phyloP scores from a whole-genome alignment of 2,329 filamentous ascomycete genomes.

The Waltergamsia citrina region DNA sequence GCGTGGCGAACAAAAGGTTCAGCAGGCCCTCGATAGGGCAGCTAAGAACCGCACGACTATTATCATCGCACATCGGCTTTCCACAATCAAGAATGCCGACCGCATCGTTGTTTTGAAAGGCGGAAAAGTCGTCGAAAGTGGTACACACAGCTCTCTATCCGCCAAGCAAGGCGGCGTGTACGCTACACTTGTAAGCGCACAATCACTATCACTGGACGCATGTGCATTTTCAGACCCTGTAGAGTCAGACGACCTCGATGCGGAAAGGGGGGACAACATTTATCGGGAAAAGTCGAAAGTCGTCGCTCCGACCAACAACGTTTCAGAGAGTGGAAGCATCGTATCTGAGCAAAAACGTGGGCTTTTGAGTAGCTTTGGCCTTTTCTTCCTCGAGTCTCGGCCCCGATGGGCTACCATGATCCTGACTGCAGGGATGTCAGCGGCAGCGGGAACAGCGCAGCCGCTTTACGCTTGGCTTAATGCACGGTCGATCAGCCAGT shows the following conservation, averaged over 20 bases:
- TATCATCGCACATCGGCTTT: slow-evolving; percentile 45
- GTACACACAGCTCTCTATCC: slow-evolving; percentile 47
- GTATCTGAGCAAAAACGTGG: too few species aligned
- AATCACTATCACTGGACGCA: too few species aligned
- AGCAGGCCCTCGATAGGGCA: slow-evolving; percentile 35
- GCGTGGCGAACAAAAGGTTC: slow-evolving; percentile 52
- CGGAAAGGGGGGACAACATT: slow-evolving; percentile 26
- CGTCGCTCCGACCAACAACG: too few species aligned
- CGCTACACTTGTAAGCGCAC: background rate
- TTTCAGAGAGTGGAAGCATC: too few species aligned
- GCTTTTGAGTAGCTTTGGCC: too few species aligned
- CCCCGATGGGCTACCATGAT: too few species aligned
- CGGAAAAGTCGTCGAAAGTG: slow-evolving; percentile 46
- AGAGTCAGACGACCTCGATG: slow-evolving; percentile 31
- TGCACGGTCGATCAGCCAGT: slow-evolving; percentile 41
- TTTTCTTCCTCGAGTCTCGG: too few species aligned
- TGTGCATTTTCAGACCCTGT: too few species aligned
- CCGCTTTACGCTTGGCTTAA: slow-evolving; percentile 47
- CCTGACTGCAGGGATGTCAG: too few species aligned
- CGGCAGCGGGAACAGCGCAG: slow-evolving; percentile 25
- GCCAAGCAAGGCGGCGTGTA: slow-evolving; percentile 2
- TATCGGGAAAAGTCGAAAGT: slow-evolving; percentile 34
- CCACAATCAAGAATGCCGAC: slow-evolving; percentile 42
- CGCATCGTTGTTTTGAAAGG: slow-evolving; percentile 48
- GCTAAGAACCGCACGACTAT: slow-evolving; percentile 47